Evolutionary conservation across 2,329 filamentous ascomycete species (phyloP).

Genomic region (Colletotrichum sp.): DNA sequence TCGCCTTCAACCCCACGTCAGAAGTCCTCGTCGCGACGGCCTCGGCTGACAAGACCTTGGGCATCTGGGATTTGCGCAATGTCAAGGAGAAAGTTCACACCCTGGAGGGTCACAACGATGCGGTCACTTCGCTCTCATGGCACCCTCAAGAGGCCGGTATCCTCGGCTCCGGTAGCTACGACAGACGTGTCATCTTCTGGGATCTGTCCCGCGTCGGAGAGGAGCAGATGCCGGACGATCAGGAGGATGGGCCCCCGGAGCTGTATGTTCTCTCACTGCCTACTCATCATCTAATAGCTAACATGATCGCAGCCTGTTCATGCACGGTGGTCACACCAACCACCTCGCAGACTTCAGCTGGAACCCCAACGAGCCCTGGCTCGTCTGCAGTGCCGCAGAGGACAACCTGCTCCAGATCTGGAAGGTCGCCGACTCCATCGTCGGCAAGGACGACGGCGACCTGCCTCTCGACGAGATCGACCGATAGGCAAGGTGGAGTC

Average conservation of each 20-base stretch:
- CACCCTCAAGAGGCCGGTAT: slow-evolving; percentile 90
- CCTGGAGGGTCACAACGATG: slow-evolving; percentile 85
- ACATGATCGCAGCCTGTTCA: slow-evolving; percentile 73
- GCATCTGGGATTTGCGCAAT: slow-evolving; percentile 93
- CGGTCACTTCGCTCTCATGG: slow-evolving; percentile 92
- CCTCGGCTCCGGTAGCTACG: slow-evolving; percentile 89
- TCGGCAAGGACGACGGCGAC: slow-evolving; percentile 77
- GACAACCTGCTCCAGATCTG: slow-evolving; percentile 97
- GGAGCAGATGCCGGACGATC: slow-evolving; percentile 93
- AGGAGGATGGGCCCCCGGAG: slow-evolving; percentile 93
- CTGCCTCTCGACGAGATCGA: slow-evolving; percentile 80
- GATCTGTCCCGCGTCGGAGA: slow-evolving; percentile 90
- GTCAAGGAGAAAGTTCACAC: slow-evolving; percentile 89
- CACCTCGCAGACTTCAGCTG: slow-evolving; percentile 96
- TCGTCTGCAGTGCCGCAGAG: slow-evolving; percentile 93
- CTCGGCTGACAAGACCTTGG: slow-evolving; percentile 93
- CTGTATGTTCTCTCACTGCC: slow-evolving; percentile 58
- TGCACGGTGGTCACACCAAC: slow-evolving; percentile 98
- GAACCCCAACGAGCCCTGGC: slow-evolving; percentile 97
- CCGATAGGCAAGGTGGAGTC: slow-evolving; percentile 43
- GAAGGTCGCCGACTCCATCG: slow-evolving; percentile 84
- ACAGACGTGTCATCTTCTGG: slow-evolving; percentile 95
- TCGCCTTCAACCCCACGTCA: slow-evolving; percentile 92
- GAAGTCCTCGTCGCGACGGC: slow-evolving; percentile 91
- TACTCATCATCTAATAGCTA: slow-evolving; percentile 12